Base-by-base conservation (phyloP, 83 land plant genomes). In the Isoetes engelmannii region DNA sequence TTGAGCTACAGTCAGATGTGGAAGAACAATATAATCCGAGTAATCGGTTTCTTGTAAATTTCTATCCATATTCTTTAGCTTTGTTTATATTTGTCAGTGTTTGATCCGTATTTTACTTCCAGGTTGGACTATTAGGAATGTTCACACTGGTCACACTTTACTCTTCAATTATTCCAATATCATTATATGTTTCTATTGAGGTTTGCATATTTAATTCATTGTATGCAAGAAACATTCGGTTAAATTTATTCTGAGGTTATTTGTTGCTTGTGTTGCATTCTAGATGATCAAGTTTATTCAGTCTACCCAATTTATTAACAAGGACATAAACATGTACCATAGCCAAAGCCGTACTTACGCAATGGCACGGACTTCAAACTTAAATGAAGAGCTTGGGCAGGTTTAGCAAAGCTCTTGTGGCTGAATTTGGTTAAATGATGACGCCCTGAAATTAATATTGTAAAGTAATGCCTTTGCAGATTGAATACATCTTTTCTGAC, bases 301-400 rank as follows among this genome's bases (percentile, higher is more conserved):
- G 72, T 92, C 81, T 28, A 86, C 86, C 45, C 87, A 85, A 72
- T 95, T 88, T 68, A 95, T 95, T 75, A 95, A 95, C 71, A 90
- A 88, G 68, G 99, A 94, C 62, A 50, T 83, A 15, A 72, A 66
- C 41, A 94, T 94, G 99, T 94, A 83, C 71, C 97, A 94, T 69
- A 70, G 12, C 53, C 94, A 88, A 63, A 84, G 78, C 49, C 74
- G 88, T 48, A 94, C 99, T 13, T 87, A 92, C 74, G 99, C 99
- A 63, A 69, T 84, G 70, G 96, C 99, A 48, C 86, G 97, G 45
- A 94, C 99, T 47, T 94, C 99, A 61, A 94, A 94, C 72, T 66
- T 94, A 77, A 94, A 94, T 76, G 99, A 94, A 80, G 99, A 95
- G 80, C 99, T 95, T 77, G 99, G 99, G 8, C 99, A 95, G 99